A percentile compares a stretch with the other conserved stretches of the same genome.
These are phyloP conservation scores for Aspergillus brunneoviolaceus DNA, from an alignment of 2,329 filamentous ascomycete species.

Conservation along the genomic window DNA sequence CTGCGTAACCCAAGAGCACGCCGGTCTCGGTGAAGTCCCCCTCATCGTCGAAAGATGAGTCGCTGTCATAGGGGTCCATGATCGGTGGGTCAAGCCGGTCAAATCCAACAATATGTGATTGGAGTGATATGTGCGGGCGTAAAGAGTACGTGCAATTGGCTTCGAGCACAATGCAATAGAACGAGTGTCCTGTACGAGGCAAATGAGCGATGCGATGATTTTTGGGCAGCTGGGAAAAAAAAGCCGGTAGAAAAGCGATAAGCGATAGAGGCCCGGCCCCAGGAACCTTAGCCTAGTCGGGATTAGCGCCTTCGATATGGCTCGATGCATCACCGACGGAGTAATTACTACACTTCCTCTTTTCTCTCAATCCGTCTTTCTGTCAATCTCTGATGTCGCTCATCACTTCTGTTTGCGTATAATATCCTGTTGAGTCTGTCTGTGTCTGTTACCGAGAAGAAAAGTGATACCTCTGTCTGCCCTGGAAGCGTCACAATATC, in stretches of 20 bases:
- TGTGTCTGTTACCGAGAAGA: too few relatives aligned
- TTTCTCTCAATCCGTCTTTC: not conserved
- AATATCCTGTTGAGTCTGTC: too few relatives aligned
- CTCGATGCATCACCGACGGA: slow-evolving; percentile 7
- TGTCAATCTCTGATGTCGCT: not conserved
- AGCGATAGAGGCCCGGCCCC: slow-evolving; percentile 17
- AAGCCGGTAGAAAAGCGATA: slow-evolving; percentile 22
- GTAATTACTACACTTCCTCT: not conserved
- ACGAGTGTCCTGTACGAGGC: not conserved
- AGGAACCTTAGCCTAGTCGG: slow-evolving; percentile 4
- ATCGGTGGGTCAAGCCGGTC: slow-evolving; percentile 11
- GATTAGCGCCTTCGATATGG: slow-evolving; percentile 12
- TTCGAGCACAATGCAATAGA: not conserved
- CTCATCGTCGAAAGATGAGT: slow-evolving; percentile 70
- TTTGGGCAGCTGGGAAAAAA: slow-evolving; percentile 9
- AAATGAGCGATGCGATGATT: not conserved
- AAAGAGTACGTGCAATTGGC: not conserved
- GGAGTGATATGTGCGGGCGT: too few relatives aligned
- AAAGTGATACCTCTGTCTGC: not conserved
- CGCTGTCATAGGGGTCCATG: slow-evolving; percentile 83
- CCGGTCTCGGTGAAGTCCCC: slow-evolving; percentile 63
- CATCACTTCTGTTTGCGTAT: not conserved
- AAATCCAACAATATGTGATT: not conserved
- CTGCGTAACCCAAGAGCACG: slow-evolving; percentile 86
- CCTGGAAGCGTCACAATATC: not conserved